Evolutionary conservation across 345 rosid genomes (phyloP).

Genomic region (Rubroshorea leprosula): DNA sequence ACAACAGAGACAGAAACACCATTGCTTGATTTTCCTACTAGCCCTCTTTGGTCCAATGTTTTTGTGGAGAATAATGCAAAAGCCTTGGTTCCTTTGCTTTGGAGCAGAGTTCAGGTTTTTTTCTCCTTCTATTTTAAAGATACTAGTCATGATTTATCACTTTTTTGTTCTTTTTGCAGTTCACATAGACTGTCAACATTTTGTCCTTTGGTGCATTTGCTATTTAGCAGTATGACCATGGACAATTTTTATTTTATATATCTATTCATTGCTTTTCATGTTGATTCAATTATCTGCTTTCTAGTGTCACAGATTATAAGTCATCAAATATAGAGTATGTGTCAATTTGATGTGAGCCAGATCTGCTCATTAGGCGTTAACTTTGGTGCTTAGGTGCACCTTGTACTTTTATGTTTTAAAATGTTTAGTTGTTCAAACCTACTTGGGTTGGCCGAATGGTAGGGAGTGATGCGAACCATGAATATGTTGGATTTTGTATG

Average conservation of each 20-base stretch:
- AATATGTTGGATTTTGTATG: too few relatives aligned
- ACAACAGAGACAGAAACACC: slow-evolving; percentile 94
- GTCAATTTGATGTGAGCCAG: background rate
- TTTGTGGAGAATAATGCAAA: slow-evolving; percentile 86
- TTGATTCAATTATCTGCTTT: too few relatives aligned
- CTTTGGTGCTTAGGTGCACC: too few relatives aligned
- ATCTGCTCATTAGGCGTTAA: too few relatives aligned
- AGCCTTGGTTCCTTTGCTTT: slow-evolving; percentile 88
- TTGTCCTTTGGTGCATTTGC: slow-evolving; percentile 4
- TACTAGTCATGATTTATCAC: slow-evolving; percentile 1
- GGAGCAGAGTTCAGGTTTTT: slow-evolving; percentile 95
- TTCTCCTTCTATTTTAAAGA: slow-evolving; percentile 10
- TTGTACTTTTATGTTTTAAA: too few relatives aligned
- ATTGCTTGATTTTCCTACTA: slow-evolving; percentile 82
- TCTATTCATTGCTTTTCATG: slow-evolving; percentile 4
- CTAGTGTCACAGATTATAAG: too few relatives aligned
- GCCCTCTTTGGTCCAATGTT: slow-evolving; percentile 84
- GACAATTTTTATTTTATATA: too few relatives aligned
- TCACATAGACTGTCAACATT: background rate
- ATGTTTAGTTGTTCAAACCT: too few relatives aligned
- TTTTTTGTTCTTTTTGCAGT: slow-evolving; percentile 1
- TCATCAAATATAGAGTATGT: too few relatives aligned
- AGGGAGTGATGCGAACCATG: too few relatives aligned
- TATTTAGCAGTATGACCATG: background rate
- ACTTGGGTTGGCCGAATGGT: too few relatives aligned